Evolutionary conservation across 1,284 basidiomycete species (phyloP), one percentile per base, ranked within the genome.

Genomic region (Termitomyces sp.): DNA sequence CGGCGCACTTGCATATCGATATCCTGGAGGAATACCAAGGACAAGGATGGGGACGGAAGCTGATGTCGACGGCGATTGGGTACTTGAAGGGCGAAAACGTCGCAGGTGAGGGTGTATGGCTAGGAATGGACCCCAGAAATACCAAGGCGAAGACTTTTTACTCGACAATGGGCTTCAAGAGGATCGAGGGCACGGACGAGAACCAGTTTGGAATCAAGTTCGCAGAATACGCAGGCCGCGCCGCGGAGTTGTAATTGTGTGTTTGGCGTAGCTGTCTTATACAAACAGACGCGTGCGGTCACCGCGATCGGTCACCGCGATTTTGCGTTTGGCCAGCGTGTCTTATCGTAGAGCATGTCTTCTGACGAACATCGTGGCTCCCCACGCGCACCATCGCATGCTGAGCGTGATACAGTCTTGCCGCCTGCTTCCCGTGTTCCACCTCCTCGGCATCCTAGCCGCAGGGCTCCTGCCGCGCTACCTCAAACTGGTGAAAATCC

Each of bases 1-100:
- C n/a, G n/a, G 84, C 83, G 9, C 84, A 87, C 67, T 62, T 88
- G 62, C 86, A 88, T 64, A 84, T 88, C 65, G 74, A 88, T 61
- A 78, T 88, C 52, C 64, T 88, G 55, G 75, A 80, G 15, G 71
- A 70, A 51, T 80, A 82, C 66, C 84, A 84, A 67, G 70, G 78
- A 49, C 73, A 79, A 57, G 85, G 84, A 17, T 86, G 81, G 80
- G 86, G 85, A 2, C 71, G 75, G 57, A 78, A 71, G 65, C 65
- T 88, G 58, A 80, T 88, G 54, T 73, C 67, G 42, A 67, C 62
- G 28, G 82, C 79, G 10, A 73, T 84, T 21, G 69, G 75, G 49
- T 71, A 78, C 65, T 65, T 88, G 63, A 74, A 71, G 53, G 72
- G 67, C 47, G 68, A 74, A 59, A 77, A 78, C 39, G 56, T 83